Evolutionary conservation across 352 stramenopile species (phyloP), one percentile per base, ranked within the genome.

Genomic region (Pythium aphanidermatum): DNA sequence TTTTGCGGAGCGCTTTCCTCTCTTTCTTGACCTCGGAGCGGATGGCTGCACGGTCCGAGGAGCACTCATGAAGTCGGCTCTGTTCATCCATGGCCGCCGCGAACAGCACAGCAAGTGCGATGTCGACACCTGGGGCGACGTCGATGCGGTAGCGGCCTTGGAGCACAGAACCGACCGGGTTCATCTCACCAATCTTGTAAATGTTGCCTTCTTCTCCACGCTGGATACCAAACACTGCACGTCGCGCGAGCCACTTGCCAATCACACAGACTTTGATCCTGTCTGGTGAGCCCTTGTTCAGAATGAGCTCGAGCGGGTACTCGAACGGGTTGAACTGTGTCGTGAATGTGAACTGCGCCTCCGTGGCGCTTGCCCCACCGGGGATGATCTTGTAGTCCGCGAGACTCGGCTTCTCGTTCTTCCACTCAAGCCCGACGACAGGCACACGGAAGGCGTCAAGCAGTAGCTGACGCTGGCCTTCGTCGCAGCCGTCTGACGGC

Each of bases 11-110:
- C n/a, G n/a, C n/a, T n/a, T n/a, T n/a, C n/a, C n/a, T n/a, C 28
- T 58, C 49, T 2, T 27, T 24, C 34, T 50, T 50, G 40, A 50
- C 46, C 33, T 44, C 41, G n/a, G 25, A 36, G 6, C 26, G 21
- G 13, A 58, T 19, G 19, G 49, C 49, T 35, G 41, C 25, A 29
- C 49, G 49, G 21, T 58, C 49, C 12, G 40, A 45, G 20, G 28
- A 23, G 32, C 9, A 46, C 27, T 46, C 33, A 34, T 58, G 49
- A 26, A 46, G 31, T 11, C 41, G 39, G 14, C 29, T 19, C 36
- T 58, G 51, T 25, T 58, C 51, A 35, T 58, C 51, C 51, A 58
- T 58, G 27, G 42, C 49, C 10, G 49, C 49, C 1, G 49, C 49
- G 35, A 57, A 46, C 24, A 57, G 29, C 11, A 57, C 25, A 17